Percentiles rank a stretch among this genome's conserved stretches.
Conservation (phyloP, 345 rosid species). For the Rhizophora apiculata region DNA sequence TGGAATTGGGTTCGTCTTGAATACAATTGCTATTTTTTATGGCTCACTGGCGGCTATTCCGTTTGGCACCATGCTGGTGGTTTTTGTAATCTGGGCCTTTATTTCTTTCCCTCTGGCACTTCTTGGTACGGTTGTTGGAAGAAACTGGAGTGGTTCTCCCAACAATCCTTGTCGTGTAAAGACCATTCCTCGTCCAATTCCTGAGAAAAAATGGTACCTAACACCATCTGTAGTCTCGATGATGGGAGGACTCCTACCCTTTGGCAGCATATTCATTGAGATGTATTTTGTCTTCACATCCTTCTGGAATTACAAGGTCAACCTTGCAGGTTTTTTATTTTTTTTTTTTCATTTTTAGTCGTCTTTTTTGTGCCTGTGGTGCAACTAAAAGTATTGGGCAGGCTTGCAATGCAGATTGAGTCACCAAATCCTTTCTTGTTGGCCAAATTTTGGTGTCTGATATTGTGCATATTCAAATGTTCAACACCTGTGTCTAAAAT, state of each 20-base stretch:
- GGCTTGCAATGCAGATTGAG: no score
- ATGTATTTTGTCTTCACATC: conserved; percentile 98
- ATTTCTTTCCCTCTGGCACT: conserved; percentile 94
- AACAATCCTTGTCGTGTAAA: conserved; percentile 95
- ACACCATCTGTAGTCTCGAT: conserved; percentile 86
- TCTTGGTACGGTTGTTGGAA: conserved; percentile 89
- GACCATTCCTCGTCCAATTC: conserved; percentile 94
- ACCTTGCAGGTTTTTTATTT: background rate
- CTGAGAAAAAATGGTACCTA: conserved; percentile 95
- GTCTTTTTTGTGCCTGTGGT: no score
- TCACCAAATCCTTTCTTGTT: no score
- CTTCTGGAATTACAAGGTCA: conserved; percentile 98
- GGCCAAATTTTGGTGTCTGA: no score
- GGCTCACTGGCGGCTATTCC: conserved; percentile 96
- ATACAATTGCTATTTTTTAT: conserved; percentile 86
- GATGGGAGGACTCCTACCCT: conserved; percentile 92
- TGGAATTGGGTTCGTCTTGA: conserved; percentile 79
- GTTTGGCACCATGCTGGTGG: conserved; percentile 92
- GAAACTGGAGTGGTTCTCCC: conserved; percentile 95
- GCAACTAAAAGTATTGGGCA: no score
- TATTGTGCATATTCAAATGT: no score
- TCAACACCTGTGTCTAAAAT: no score
- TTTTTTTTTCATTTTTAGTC: no score
- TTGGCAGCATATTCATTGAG: conserved; percentile 95
- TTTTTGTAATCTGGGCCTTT: conserved; percentile 88